Base-by-base conservation (phyloP, 441 rosid species). In the Brassica balearica region DNA sequence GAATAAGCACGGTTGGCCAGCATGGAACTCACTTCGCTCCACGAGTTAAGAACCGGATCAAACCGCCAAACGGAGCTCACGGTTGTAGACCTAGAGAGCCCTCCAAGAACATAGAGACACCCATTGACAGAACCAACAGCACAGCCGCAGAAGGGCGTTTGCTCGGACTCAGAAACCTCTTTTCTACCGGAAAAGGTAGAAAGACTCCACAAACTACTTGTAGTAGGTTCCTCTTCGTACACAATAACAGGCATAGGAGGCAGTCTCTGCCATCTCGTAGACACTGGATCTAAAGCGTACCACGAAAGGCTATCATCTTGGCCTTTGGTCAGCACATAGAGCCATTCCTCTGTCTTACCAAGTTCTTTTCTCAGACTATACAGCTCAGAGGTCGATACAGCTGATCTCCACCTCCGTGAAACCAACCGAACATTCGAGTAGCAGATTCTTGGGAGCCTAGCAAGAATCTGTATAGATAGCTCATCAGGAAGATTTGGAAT, bases 221-320 rank as follows among this genome's bases (percentile, higher is more conserved):
- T 83, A n/a, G 58, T 51, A 19, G 88, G 38, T 78, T 87, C 92
- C 7, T 76, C 84, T 75, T 81, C 86, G 25, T 68, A 76, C 10
- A 84, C 76, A 77, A 84, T 77, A 65, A 73, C 79, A 0, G 96
- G 96, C 86, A 94, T 85, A 41, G 84, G 89, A 78, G 97, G 98
- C 85, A 92, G 77, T 59, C 91, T 88, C 84, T 89, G 98, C 97
- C 97, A 92, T 80, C 55, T 89, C 41, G 82, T 82, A 0, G 91
- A 83, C 36, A 86, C 76, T 53, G 98, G 98, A 77, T 94, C 98
- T 83, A 94, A 85, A 74, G 91, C 97, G 73, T 86, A 75, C 98
- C 93, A 94, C 59, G 82, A 79, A 67, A 86, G 91, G 76, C 81
- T 95, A 12, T 85, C 94, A 23, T 88, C 93, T 46, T 84, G 88